These are phyloP conservation scores for Graphilbum fragrans DNA, from an alignment of 2,329 filamentous ascomycete genomes.

Conservation along the genomic window DNA sequence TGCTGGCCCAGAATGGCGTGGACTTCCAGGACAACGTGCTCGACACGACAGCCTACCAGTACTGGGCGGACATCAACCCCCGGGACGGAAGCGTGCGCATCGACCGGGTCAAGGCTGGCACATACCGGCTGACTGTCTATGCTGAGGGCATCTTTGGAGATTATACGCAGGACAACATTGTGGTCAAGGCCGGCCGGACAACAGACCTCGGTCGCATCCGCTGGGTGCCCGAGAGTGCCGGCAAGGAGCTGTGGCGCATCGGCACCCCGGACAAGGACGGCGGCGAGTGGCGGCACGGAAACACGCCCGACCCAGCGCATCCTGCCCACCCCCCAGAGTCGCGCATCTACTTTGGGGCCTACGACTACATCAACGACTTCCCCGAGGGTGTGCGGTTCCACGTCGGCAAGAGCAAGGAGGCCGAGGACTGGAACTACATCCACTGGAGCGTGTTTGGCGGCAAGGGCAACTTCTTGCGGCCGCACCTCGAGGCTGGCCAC, in stretches of 20 bases:
- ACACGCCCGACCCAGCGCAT: slow-evolving; percentile 32
- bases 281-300: slow-evolving; percentile 49
- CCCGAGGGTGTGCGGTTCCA: slow-evolving; percentile 44
- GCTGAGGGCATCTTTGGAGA: slow-evolving; percentile 35
- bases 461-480: slow-evolving; percentile 3
- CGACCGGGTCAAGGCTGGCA: slow-evolving; percentile 40
- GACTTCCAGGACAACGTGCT: slow-evolving; percentile 44
- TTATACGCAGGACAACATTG: slow-evolving; percentile 37
- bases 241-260: slow-evolving; percentile 49
- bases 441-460: slow-evolving; percentile 55
- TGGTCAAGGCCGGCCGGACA: slow-evolving; percentile 26
- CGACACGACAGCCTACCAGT: slow-evolving; percentile 44
- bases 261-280: slow-evolving; percentile 49
- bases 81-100: slow-evolving; percentile 35
- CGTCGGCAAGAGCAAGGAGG: slow-evolving; percentile 36
- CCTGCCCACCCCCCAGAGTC: slow-evolving; percentile 43
- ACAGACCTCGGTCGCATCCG: slow-evolving; percentile 18
- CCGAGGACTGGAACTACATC: slow-evolving; percentile 29
- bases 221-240: slow-evolving; percentile 43
- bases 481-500: background rate
- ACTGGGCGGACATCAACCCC: slow-evolving; percentile 42
- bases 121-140: slow-evolving; percentile 50
- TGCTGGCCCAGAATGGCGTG: slow-evolving; percentile 35
- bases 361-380: slow-evolving; percentile 49
- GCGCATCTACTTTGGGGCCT: slow-evolving; percentile 46